Evolutionary conservation across 2,329 filamentous ascomycete species (phyloP).

Genomic region (Fusarium virguliforme): DNA sequence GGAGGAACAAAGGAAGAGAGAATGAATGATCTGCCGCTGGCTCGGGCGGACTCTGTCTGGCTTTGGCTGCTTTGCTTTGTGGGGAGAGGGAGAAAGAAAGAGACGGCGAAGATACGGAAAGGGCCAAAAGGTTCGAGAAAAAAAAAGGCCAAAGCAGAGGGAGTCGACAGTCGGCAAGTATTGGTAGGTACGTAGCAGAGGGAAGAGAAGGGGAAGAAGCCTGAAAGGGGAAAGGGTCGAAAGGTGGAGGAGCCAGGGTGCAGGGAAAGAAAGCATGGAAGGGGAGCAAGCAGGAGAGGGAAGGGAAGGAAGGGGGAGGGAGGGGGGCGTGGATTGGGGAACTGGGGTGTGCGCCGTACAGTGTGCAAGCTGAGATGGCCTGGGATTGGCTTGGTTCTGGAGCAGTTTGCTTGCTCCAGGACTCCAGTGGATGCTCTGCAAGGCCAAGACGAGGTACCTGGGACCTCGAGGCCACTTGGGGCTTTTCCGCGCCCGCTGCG

Average conservation of each 20-base stretch:
- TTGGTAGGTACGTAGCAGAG: conserved; percentile 18
- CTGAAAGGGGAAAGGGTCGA: conserved; percentile 46
- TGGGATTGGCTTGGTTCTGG: conserved; percentile 11
- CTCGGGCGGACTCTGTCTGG: conserved; percentile 40
- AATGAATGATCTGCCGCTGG: conserved; percentile 43
- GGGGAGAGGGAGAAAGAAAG: conserved; percentile 35
- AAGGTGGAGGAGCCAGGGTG: conserved; percentile 24
- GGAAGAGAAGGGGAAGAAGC: conserved; percentile 46
- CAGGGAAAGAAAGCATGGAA: conserved; percentile 40
- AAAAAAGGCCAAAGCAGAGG: conserved; percentile 47
- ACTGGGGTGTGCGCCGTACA: conserved; percentile 13
- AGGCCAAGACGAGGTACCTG: conserved; percentile 20
- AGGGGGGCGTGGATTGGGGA: conserved; percentile 37
- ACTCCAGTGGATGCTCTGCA: neutral
- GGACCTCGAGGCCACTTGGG: conserved; percentile 13
- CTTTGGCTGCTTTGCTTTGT: conserved; percentile 29
- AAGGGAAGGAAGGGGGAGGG: conserved; percentile 1
- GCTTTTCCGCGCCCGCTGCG: conserved; percentile 24
- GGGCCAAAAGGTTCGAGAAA: conserved; percentile 37
- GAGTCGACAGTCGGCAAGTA: conserved; percentile 35
- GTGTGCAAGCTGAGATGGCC: conserved; percentile 21
- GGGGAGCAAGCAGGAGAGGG: conserved; percentile 21
- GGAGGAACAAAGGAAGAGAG: conserved; percentile 42
- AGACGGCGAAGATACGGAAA: conserved; percentile 34
- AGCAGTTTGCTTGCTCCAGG: neutral